Evolutionary conservation across 1,284 basidiomycete genomes (phyloP).

Genomic region (Mrakiaceae sp.): DNA sequence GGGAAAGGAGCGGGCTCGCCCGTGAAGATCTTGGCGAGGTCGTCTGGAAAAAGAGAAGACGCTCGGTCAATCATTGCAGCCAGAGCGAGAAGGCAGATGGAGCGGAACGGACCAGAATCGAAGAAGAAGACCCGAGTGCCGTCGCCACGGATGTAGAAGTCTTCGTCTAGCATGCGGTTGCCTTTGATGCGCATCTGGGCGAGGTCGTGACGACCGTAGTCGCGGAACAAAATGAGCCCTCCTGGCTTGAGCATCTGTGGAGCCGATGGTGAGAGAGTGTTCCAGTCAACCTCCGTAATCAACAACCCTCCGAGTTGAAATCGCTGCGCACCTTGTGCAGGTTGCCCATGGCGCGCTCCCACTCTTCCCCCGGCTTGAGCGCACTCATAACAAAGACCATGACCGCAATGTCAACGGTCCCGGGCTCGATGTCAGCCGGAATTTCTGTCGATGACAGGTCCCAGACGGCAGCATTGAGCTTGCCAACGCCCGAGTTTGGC

Average conservation of each 20-base stretch:
- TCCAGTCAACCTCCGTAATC: not conserved
- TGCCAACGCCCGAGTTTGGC: conserved; percentile 47
- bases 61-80: not conserved
- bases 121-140: conserved; percentile 96
- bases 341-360: conserved; percentile 75
- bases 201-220: conserved; percentile 90
- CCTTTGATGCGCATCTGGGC: conserved; percentile 88
- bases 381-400: conserved; percentile 93
- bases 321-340: conserved; percentile 50
- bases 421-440: conserved; percentile 53
- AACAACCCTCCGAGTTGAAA: not conserved
- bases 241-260: conserved; percentile 75
- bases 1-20: conserved; percentile 36
- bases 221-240: conserved; percentile 73
- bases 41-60: conserved; percentile 43
- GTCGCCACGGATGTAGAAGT: conserved; percentile 90
- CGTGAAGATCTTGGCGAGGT: conserved; percentile 67
- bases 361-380: conserved; percentile 76
- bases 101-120: conserved; percentile 49
- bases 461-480: conserved; percentile 76
- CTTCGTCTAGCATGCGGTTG: conserved; percentile 76
- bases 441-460: conserved; percentile 62
- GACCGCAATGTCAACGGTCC: conserved; percentile 73
- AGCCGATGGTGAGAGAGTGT: not conserved
- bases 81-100: not conserved